A percentile compares a stretch with the other conserved stretches of the same genome.
Conservation (phyloP, 768 basidiomycete species). For the Porphyrellus cyaneotinctus region DNA sequence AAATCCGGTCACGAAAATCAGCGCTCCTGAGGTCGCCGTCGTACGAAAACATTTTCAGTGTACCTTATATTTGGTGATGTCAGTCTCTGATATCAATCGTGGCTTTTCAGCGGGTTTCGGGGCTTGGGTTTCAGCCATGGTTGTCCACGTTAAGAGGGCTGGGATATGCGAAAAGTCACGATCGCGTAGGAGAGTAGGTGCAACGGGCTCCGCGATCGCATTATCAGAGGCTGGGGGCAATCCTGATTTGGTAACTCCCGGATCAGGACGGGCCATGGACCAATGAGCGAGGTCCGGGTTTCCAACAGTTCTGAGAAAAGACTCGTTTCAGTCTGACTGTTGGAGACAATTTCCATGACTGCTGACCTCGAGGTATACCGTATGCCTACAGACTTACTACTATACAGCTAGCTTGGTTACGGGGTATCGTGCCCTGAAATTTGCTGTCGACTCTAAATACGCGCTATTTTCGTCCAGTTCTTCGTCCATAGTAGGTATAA, state of each 20-base stretch:
- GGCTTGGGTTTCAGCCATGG: constrained; percentile 61
- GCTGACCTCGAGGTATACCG: not conserved
- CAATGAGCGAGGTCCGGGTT: too few relatives aligned
- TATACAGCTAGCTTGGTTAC: constrained; percentile 24
- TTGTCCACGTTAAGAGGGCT: constrained; percentile 3
- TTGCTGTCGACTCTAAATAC: constrained; percentile 15
- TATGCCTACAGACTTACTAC: constrained; percentile 20
- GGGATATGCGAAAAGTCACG: constrained; percentile 1
- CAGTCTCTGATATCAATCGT: constrained; percentile 58
- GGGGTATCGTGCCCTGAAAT: constrained; percentile 24
- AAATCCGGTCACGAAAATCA: constrained; percentile 8
- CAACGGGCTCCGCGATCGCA: constrained; percentile 4
- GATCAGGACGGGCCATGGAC: not conserved
- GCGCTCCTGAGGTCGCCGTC: constrained; percentile 12
- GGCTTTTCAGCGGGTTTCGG: constrained; percentile 46
- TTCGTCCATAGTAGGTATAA: constrained; percentile 12
- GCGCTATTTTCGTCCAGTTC: constrained; percentile 7
- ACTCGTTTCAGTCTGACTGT: not conserved
- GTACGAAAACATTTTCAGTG: constrained; percentile 13
- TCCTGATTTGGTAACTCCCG: constrained; percentile 26
- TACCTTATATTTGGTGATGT: constrained; percentile 88
- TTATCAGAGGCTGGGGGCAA: constrained; percentile 1
- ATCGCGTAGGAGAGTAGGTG: constrained; percentile 4
- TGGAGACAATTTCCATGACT: not conserved
- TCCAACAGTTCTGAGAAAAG: too few relatives aligned